Evolutionary conservation across 1,139 yeast species (phyloP), one percentile per base, ranked within the genome.

Genomic region (Cylindricascospora bacillispora): DNA sequence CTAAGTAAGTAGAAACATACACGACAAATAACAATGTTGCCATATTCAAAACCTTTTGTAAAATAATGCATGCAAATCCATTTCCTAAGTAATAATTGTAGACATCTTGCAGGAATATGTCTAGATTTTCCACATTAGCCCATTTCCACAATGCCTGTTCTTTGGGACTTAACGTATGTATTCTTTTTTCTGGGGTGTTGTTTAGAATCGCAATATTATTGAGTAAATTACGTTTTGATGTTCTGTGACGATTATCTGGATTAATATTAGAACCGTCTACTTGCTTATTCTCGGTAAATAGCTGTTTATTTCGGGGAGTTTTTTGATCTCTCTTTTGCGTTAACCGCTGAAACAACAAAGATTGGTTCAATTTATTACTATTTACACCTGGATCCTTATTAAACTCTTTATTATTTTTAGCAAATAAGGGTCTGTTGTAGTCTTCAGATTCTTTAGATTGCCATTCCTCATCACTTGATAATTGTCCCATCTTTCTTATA

Each of bases 91-190:
- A 92, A 51, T 85, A 89, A 32, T 68, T 65, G 54, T 92, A 89
- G 5, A 85, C 77, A 42, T 86, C 93, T 33, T 72, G 71, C 17
- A 89, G 60, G 44, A 89, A 89, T 29, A 73, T 70, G 54, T 89
- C 98, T 55, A 89, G 66, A 51, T 89, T 86, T 41, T 82, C 82
- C 20, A 89, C 83, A 45, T 89, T 89, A 1, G 97, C 93, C 97
- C 98, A 92, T 35, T 82, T 67, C 80, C 95, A 89, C 25, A 81
- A 61, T 0, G 97, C 95, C 30, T 86, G 59, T 49, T 86, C 95
- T 41, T 67, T 70, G 1, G 93, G 72, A 36, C 64, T 67, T 40
- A 59, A 48, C 2, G 50, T 39, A 23, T 40, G 38, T 5, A 48
- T 31, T 26, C 49, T 26, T 44, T 49, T 31, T 41, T 49, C 25